Conservation (phyloP, 768 basidiomycete genomes). For the Gautieria morchelliformis region DNA sequence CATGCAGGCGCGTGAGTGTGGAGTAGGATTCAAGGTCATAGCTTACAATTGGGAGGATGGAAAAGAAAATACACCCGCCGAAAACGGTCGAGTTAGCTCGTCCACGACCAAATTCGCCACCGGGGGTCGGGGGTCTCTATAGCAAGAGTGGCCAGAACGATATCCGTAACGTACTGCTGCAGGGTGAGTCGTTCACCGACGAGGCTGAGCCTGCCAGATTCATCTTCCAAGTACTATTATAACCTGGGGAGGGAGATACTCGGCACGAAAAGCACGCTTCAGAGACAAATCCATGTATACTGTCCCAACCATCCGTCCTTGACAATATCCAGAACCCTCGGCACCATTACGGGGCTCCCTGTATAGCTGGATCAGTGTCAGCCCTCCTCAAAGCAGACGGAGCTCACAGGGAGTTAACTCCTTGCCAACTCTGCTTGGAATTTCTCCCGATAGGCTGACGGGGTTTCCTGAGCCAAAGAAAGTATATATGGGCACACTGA, state of each 20-base stretch:
- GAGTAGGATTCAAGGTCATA: too few relatives aligned
- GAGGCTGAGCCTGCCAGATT: slow-evolving; percentile 83
- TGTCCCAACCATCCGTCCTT: slow-evolving; percentile 84
- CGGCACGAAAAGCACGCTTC: slow-evolving; percentile 58
- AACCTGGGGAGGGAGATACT: slow-evolving; percentile 72
- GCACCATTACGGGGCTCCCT: slow-evolving; percentile 63
- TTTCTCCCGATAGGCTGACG: slow-evolving; percentile 36
- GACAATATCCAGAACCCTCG: slow-evolving; percentile 77
- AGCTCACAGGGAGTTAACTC: slow-evolving; percentile 27
- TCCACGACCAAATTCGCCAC: slow-evolving; percentile 94
- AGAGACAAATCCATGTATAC: slow-evolving; percentile 99
- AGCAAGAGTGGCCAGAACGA: slow-evolving; percentile 84
- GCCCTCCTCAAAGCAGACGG: too few relatives aligned
- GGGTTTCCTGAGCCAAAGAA: slow-evolving; percentile 43
- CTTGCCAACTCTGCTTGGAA: slow-evolving; percentile 43
- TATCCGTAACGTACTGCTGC: slow-evolving; percentile 74
- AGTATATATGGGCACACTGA: slow-evolving; percentile 70
- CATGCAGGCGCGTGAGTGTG: too few relatives aligned
- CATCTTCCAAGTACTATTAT: slow-evolving; percentile 86
- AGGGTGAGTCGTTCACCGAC: slow-evolving; percentile 63
- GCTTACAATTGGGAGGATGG: too few relatives aligned
- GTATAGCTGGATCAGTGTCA: neutral
- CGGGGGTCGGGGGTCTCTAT: slow-evolving; percentile 87
- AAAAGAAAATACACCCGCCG: too few relatives aligned
- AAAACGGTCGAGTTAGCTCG: too few relatives aligned